Evolutionary conservation across 1,284 basidiomycete genomes (phyloP).

Genomic region (Tylopilus sp.): DNA sequence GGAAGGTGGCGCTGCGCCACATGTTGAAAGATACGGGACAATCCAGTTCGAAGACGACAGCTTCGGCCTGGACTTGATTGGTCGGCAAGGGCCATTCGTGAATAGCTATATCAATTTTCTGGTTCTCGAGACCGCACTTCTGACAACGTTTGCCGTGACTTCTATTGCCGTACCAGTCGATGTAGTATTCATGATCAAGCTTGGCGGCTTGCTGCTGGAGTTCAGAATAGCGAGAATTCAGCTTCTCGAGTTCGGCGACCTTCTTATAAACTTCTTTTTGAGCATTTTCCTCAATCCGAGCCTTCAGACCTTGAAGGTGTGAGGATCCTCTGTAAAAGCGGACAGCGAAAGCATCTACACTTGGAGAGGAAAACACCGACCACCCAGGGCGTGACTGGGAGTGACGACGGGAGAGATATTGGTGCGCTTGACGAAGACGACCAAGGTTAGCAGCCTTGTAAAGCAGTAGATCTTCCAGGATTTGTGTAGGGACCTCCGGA

Average conservation of each 20-base stretch:
- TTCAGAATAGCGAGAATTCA: slow-evolving; percentile 15
- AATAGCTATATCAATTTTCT: slow-evolving; percentile 44
- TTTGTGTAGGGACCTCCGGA: slow-evolving; percentile 51
- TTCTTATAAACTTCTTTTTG: slow-evolving; percentile 27
- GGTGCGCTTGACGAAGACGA: slow-evolving; percentile 37
- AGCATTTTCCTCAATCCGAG: slow-evolving; percentile 43
- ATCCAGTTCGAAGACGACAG: slow-evolving; percentile 56
- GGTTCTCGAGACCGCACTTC: slow-evolving; percentile 43
- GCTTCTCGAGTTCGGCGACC: slow-evolving; percentile 34
- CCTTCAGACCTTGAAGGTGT: slow-evolving; percentile 36
- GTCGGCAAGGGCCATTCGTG: slow-evolving; percentile 61
- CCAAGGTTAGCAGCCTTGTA: slow-evolving; percentile 38
- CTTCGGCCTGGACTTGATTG: slow-evolving; percentile 30
- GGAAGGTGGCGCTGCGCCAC: slow-evolving; percentile 57
- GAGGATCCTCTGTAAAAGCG: slow-evolving; percentile 41
- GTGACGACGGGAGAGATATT: slow-evolving; percentile 44
- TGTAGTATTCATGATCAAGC: slow-evolving; percentile 2
- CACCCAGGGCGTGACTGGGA: slow-evolving; percentile 6
- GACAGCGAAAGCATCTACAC: slow-evolving; percentile 36
- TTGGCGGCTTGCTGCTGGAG: slow-evolving; percentile 20
- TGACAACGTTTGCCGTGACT: slow-evolving; percentile 20
- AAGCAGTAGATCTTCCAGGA: slow-evolving; percentile 55
- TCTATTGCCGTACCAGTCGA: not conserved
- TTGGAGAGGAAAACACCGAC: slow-evolving; percentile 36
- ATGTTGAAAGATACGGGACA: slow-evolving; percentile 51